These are phyloP conservation scores for Beauveria bassiana DNA, from an alignment of 2,329 filamentous ascomycete genomes.

Conservation along the genomic window DNA sequence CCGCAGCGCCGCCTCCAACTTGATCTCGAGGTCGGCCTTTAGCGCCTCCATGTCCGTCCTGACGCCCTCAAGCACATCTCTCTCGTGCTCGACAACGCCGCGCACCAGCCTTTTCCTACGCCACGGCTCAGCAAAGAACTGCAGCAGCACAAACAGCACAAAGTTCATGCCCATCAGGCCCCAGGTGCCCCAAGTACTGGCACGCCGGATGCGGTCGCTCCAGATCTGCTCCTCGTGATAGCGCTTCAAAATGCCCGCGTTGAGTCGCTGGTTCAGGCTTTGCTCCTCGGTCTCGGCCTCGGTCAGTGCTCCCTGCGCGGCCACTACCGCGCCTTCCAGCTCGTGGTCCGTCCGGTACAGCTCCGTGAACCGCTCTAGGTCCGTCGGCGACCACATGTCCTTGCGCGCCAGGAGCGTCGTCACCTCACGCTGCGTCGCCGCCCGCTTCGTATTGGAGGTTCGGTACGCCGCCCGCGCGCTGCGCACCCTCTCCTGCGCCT, in stretches of 20 bases:
- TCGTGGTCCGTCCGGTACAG: conserved; percentile 89
- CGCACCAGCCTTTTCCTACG: conserved; percentile 70
- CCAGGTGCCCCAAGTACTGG: conserved; percentile 98
- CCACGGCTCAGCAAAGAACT: conserved; percentile 92
- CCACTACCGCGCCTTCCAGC: conserved; percentile 76
- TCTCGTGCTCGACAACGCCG: conserved; percentile 74
- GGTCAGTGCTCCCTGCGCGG: conserved; percentile 63
- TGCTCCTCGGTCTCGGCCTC: conserved; percentile 74
- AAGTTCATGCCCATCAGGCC: conserved; percentile 97
- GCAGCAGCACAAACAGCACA: conserved; percentile 74
- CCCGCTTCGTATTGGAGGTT: conserved; percentile 72
- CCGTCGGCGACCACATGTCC: conserved; percentile 77
- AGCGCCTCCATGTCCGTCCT: conserved; percentile 32
- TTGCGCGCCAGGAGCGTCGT: conserved; percentile 90
- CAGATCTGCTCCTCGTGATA: conserved; percentile 99
- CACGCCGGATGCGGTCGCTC: conserved; percentile 93
- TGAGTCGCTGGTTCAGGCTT: conserved; percentile 66
- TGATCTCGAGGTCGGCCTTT: conserved; percentile 21
- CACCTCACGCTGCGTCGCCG: conserved; percentile 89
- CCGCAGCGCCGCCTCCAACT: conserved; percentile 13
- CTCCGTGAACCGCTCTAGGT: conserved; percentile 89
- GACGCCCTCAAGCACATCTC: conserved; percentile 45
- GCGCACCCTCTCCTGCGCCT: conserved; percentile 59
- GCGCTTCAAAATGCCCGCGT: conserved; percentile 74
- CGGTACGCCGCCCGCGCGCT: conserved; percentile 70